phyloP scores from a whole-genome alignment of 2,329 filamentous ascomycete species.

The Endoconidiophora polonica region DNA sequence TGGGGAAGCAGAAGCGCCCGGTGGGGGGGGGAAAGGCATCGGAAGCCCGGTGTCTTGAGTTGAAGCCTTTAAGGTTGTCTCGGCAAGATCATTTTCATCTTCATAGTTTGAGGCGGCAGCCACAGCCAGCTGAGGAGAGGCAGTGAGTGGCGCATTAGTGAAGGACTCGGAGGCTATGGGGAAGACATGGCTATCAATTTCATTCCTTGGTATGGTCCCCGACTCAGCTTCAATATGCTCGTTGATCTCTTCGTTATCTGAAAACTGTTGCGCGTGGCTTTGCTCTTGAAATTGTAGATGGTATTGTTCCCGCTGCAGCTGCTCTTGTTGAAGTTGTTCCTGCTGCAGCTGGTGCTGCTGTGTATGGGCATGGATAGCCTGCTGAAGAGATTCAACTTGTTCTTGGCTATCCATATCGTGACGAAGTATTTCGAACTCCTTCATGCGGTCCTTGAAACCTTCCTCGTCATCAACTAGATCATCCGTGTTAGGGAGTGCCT shows the following conservation, averaged over 20 bases:
- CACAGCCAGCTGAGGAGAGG: not conserved
- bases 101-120: constrained; percentile 52
- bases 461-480: constrained; percentile 37
- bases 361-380: constrained; percentile 17
- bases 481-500: constrained; percentile 29
- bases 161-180: no score
- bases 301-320: constrained; percentile 15
- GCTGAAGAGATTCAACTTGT: constrained; percentile 16
- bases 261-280: no score
- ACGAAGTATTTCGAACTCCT: constrained; percentile 67
- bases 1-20: constrained; percentile 29
- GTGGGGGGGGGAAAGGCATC: constrained; percentile 54
- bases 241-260: not conserved
- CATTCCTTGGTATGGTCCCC: no score
- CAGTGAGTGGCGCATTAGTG: no score
- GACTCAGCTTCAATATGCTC: not conserved
- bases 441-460: constrained; percentile 53
- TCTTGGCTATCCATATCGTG: constrained; percentile 48
- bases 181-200: no score
- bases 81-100: constrained; percentile 40
- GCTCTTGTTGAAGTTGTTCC: no score
- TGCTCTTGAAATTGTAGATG: no score
- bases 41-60: constrained; percentile 41
- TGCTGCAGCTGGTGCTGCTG: no score
- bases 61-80: constrained; percentile 20